Conservation (phyloP, 352 stramenopile species). For the Phytophthora idaei region DNA sequence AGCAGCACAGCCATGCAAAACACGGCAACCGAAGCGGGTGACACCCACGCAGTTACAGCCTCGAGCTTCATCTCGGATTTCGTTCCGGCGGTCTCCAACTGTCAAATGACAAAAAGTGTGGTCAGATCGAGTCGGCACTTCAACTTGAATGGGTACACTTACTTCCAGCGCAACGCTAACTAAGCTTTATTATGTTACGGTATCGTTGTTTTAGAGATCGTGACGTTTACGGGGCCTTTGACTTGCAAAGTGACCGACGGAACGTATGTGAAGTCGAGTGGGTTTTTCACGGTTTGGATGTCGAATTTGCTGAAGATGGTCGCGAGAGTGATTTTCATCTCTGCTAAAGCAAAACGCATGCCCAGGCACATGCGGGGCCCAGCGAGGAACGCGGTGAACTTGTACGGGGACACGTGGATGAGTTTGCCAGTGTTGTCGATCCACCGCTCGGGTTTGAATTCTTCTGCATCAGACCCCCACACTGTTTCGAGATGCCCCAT, state of each 20-base stretch:
- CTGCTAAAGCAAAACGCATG: conserved; percentile 34
- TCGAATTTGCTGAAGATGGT: conserved; percentile 58
- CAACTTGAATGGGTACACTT: conserved; percentile 14
- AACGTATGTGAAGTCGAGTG: conserved; percentile 45
- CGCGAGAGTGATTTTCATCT: conserved; percentile 49
- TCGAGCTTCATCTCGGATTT: conserved; percentile 27
- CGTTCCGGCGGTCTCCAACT: neutral
- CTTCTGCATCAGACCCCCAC: conserved; percentile 49
- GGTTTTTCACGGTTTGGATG: conserved; percentile 40
- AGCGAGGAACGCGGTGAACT: conserved; percentile 52
- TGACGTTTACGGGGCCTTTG: conserved; percentile 34
- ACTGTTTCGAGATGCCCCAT: conserved; percentile 52
- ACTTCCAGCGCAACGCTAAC: no score
- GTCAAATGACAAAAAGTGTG: neutral
- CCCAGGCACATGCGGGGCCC: conserved; percentile 54
- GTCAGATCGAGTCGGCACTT: conserved; percentile 1
- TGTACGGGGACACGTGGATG: conserved; percentile 34
- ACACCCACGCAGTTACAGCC: conserved; percentile 13
- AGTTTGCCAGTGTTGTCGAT: conserved; percentile 39
- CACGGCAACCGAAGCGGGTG: conserved; percentile 19
- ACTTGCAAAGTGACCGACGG: conserved; percentile 58
- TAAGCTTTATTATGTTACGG: no score
- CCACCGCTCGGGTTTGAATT: conserved; percentile 71
- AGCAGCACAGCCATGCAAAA: conserved; percentile 35
- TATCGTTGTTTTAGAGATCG: no score